Evolutionary conservation across 176 grass and related monocot species (phyloP), one percentile per base, ranked within the genome.

Genomic region (Cenchrus purpureus): DNA sequence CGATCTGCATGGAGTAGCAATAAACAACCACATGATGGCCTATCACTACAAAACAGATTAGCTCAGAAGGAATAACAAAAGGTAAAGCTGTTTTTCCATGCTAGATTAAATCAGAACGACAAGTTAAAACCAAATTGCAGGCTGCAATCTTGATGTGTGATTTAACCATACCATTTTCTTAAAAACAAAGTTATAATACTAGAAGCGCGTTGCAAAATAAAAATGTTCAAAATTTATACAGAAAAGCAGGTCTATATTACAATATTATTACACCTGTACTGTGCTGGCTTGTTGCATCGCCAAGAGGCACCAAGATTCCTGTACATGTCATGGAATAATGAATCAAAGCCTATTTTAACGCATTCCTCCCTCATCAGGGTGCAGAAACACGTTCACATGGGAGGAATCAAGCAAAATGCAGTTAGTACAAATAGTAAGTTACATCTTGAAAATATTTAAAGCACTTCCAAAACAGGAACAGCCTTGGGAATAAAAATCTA

Each of bases 271-370:
- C 40, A 15, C 4, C 13, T 65, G 69, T 81, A 64, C 37, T 77
- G n/a, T 84, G 61, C 52, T 77, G 71, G 63, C 54, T 71, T 71
- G 85, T 76, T 81, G 71, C 81, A 81, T 71, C 25, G 71, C 81
- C 77, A 80, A 87, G 81, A 81, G 77, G 71, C 64, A 57, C 63
- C 62, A 37, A 80, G 85, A 91, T 84, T 87, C 54, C 63, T 84
- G 11, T 53, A 84, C 81, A 87, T 87, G 85, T 87, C 81, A 91
- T 10, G 80, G 89, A 91, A 91, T 87, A 87, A 84, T 80, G 89
- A 84, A 91, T 84, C 85, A 80, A 50, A n/a, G 14, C 37, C 40
- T 91, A 71, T 71, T 76, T 50, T 84, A 87, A 57, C 40, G 48
- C 48, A 14, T 70, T 87, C 76, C 84, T 91, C 69, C 75, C 89